Base-by-base conservation (phyloP, 2,329 filamentous ascomycete genomes). In the Phialophora verrucosa region DNA sequence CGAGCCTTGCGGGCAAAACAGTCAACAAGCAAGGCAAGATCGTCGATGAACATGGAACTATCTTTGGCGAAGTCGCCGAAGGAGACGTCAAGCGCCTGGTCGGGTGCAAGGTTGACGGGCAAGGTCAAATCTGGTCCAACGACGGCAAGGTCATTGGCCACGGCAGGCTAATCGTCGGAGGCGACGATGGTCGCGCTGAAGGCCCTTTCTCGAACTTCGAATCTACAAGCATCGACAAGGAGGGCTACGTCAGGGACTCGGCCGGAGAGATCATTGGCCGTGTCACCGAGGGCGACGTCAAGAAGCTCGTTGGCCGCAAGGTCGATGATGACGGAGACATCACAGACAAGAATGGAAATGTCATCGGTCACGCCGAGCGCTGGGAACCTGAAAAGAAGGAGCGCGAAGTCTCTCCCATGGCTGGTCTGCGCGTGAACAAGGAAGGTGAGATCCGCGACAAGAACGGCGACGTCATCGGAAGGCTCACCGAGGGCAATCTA, bases 271-370 rank as follows among this genome's bases (percentile, higher is more conserved):
- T 89, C 31, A 74, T 82, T 60, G 89, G 89, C 51, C 84, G 84
- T 55, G 78, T 91, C 5, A 78, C 87, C 4, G 85, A 90, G 67
- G 89, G 89, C 14, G 88, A 91, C 57, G 75, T 83, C 8, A 88
- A 88, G 78, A 83, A 83, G 62, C 82, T 91, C 29, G 83, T 86
- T 64, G 89, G 89, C 31, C 89, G 88, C 75, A 78, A 83, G 42
- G 88, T 91, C 25, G 89, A 91, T 64, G 81, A 88, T 35, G 89
- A 91, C 66, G 89, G 89, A 12, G 89, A 91, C 55, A 85, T 91
- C 35, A 78, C 89, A 4, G 89, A 91, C 74, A 86, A 85, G 70
- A 81, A 83, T n/a, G 89, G 89, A 14, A 91, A 91, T 73, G 82
- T 83, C 12, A 81, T 91, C 47, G 89, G 89, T 32, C 86, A 84